phyloP scores from a whole-genome alignment of 192 early-diverging fungal genomes.

The Umbelopsis sp. region DNA sequence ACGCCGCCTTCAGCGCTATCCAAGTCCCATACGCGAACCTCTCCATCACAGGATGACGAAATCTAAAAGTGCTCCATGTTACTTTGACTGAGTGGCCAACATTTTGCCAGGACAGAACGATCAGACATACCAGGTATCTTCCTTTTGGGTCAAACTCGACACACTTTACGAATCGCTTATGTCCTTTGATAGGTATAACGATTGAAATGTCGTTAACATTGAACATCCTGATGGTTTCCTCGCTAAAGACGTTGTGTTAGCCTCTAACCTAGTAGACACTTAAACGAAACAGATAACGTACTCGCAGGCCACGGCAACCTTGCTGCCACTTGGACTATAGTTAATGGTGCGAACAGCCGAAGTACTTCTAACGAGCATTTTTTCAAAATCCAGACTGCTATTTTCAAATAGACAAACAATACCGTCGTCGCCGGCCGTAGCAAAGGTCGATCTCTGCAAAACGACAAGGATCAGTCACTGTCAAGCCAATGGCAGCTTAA shows the following conservation, averaged over 20 bases:
- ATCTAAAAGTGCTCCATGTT: neutral
- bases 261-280: neutral
- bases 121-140: conserved; percentile 36
- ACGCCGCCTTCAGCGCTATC: conserved; percentile 39
- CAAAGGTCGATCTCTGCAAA: conserved; percentile 20
- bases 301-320: conserved; percentile 42
- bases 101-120: neutral
- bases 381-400: conserved; percentile 24
- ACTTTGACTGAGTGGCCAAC: neutral
- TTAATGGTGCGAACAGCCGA: conserved; percentile 32
- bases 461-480: neutral
- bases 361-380: conserved; percentile 31
- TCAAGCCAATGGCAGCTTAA: neutral
- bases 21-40: conserved; percentile 69
- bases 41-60: conserved; percentile 64
- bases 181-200: conserved; percentile 32
- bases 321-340: conserved; percentile 27
- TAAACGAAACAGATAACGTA: conserved; percentile 13
- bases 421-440: conserved; percentile 32
- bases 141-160: conserved; percentile 36
- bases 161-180: conserved; percentile 31
- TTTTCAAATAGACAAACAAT: conserved; percentile 25
- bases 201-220: conserved; percentile 23
- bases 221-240: conserved; percentile 34
- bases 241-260: conserved; percentile 21